These are phyloP conservation scores for Fusarium pseudocircinatum DNA, from an alignment of 2,329 filamentous ascomycete genomes.

Conservation along the genomic window DNA sequence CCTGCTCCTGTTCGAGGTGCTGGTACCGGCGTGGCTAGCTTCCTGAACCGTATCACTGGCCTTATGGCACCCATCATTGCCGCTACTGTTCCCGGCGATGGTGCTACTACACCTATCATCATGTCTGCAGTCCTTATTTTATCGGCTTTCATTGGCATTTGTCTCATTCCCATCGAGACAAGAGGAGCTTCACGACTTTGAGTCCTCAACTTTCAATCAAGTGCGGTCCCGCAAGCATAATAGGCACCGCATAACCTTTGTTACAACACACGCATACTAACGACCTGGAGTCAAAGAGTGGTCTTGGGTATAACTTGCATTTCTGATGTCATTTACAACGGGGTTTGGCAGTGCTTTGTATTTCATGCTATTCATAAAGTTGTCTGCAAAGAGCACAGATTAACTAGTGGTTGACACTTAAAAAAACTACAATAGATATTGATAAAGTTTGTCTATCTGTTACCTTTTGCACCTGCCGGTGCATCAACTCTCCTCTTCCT, in stretches of 20 bases:
- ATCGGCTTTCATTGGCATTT: constrained; percentile 67
- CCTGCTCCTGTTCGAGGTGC: constrained; percentile 77
- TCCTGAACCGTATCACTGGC: constrained; percentile 74
- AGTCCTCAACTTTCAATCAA: background rate
- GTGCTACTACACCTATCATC: constrained; percentile 66
- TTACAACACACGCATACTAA: constrained; percentile 29
- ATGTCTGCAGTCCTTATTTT: constrained; percentile 66
- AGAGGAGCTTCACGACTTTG: constrained; percentile 66
- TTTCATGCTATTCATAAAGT: constrained; percentile 18
- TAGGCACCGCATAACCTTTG: background rate
- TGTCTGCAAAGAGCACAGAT: constrained; percentile 5
- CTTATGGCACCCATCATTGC: constrained; percentile 76
- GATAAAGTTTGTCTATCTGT: constrained; percentile 42
- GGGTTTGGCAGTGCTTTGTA: constrained; percentile 7
- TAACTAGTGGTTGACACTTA: constrained; percentile 23
- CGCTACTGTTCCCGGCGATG: constrained; percentile 66
- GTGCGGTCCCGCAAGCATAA: background rate
- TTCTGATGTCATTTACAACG: constrained; percentile 15
- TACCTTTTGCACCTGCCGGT: constrained; percentile 68
- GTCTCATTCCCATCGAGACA: constrained; percentile 71
- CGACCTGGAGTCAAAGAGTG: constrained; percentile 35
- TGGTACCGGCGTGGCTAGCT: constrained; percentile 76
- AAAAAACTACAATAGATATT: constrained; percentile 21
- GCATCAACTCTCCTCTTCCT: constrained; percentile 70
- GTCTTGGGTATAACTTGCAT: constrained; percentile 29